A percentile compares a stretch with the other conserved stretches of the same genome.
Evolutionary conservation across 1,139 yeast genomes (phyloP).

Genomic region (Petasospora rhodanensis): DNA sequence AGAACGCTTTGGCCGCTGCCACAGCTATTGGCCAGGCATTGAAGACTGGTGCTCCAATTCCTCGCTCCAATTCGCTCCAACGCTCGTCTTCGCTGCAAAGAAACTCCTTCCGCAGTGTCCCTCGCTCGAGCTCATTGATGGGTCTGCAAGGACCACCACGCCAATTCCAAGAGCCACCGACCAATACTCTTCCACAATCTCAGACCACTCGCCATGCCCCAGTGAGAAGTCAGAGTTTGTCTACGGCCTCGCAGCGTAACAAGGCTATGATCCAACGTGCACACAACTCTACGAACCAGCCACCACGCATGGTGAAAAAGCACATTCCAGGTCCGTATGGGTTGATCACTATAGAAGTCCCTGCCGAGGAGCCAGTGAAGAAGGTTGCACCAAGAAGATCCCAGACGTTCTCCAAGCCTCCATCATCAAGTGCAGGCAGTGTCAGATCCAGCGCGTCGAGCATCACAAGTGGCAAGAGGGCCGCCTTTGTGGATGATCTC

Average conservation of each 20-base stretch:
- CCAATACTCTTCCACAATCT: background rate
- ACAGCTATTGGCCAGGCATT: slow-evolving; percentile 35
- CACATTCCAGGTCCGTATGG: slow-evolving; percentile 47
- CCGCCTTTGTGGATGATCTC: slow-evolving; percentile 12
- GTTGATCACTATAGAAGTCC: slow-evolving; percentile 41
- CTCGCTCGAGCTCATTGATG: slow-evolving; percentile 19
- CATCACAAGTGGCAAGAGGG: slow-evolving; percentile 11
- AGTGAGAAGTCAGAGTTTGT: slow-evolving; percentile 18
- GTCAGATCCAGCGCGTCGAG: slow-evolving; percentile 15
- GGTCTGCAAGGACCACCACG: slow-evolving; percentile 20
- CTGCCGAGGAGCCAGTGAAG: slow-evolving; percentile 28
- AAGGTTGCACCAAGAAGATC: slow-evolving; percentile 8
- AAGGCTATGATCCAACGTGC: slow-evolving; percentile 7
- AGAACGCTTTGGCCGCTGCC: slow-evolving; percentile 44
- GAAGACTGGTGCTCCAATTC: slow-evolving; percentile 29
- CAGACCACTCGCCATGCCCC: background rate
- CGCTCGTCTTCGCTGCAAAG: slow-evolving; percentile 24
- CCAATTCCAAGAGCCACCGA: slow-evolving; percentile 10
- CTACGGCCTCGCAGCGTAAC: slow-evolving; percentile 7
- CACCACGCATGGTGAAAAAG: slow-evolving; percentile 35
- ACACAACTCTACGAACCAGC: slow-evolving; percentile 7
- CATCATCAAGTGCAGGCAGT: slow-evolving; percentile 8
- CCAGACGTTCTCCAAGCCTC: slow-evolving; percentile 5
- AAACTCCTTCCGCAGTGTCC: slow-evolving; percentile 9
- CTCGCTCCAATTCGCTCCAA: slow-evolving; percentile 24